These are phyloP conservation scores for Penicillium ochrochloron DNA, from an alignment of 495 filamentous ascomycete genomes.

Conservation along the genomic window DNA sequence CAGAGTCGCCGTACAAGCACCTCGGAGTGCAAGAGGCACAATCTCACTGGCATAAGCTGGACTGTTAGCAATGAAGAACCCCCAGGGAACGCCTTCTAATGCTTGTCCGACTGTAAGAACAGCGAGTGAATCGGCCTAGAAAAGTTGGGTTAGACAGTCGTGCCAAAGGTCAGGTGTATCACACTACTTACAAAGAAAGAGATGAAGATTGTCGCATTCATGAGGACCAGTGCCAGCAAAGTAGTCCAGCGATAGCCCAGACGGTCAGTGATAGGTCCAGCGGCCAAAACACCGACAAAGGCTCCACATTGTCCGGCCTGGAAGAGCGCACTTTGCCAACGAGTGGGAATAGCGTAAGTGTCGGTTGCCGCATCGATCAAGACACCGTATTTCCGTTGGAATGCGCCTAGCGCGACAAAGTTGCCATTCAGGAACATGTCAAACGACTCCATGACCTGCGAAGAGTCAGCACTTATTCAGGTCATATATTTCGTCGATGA, in stretches of 20 bases:
- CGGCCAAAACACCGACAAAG: conserved; percentile 69
- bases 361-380: conserved; percentile 8
- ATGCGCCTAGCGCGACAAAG: conserved; percentile 39
- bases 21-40: conserved; percentile 65
- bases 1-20: conserved; percentile 69
- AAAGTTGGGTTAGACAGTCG: neutral
- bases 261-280: conserved; percentile 66
- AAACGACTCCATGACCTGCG: conserved; percentile 45
- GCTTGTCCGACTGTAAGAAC: neutral
- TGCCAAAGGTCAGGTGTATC: neutral
- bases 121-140: neutral
- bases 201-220: conserved; percentile 67
- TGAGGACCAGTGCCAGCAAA: conserved; percentile 59
- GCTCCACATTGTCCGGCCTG: conserved; percentile 55
- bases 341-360: conserved; percentile 30
- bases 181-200: conserved; percentile 54
- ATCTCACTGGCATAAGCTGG: conserved; percentile 77
- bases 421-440: conserved; percentile 46
- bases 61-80: conserved; percentile 73
- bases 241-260: conserved; percentile 71
- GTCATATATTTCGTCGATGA: neutral
- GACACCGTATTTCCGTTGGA: conserved; percentile 36
- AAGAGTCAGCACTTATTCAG: neutral
- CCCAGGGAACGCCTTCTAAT: conserved; percentile 70
- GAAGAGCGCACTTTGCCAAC: conserved; percentile 45